Conservation (phyloP, 129 eudicot genomes). For the Centaurea solstitialis region DNA sequence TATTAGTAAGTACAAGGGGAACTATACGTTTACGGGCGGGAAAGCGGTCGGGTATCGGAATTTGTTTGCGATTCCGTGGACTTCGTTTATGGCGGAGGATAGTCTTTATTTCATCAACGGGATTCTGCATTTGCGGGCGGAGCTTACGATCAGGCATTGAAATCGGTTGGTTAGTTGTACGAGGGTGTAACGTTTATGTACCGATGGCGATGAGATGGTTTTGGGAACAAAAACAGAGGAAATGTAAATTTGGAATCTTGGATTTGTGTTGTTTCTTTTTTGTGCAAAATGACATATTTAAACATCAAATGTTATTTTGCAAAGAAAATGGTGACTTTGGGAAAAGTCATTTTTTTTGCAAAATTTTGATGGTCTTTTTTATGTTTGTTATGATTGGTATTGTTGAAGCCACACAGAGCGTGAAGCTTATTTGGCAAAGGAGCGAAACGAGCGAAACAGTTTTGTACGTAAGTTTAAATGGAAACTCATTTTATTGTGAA, state of each 20-base stretch:
- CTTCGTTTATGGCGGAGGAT: conserved; percentile 71
- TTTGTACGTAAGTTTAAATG: too few species aligned
- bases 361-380: too few species aligned
- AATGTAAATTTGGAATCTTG: not conserved
- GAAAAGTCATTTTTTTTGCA: not conserved
- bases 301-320: not conserved
- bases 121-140: conserved; percentile 72
- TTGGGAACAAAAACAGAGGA: not conserved
- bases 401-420: not conserved
- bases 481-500: too few species aligned
- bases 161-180: conserved; percentile 1
- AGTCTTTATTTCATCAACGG: conserved; percentile 68
- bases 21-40: conserved; percentile 76
- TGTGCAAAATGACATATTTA: not conserved
- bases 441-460: too few species aligned
- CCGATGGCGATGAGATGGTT: not conserved
- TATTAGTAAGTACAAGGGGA: conserved; percentile 73
- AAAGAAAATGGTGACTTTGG: not conserved
- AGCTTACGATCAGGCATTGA: conserved; percentile 67
- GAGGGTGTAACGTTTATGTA: not conserved
- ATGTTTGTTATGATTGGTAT: not conserved
- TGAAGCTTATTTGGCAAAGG: too few species aligned
- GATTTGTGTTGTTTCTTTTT: not conserved
- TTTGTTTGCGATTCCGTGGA: conserved; percentile 73
- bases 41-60: conserved; percentile 86